Evolutionary conservation across 306 rosid species (phyloP).

Genomic region (Dalbergia oliveri): DNA sequence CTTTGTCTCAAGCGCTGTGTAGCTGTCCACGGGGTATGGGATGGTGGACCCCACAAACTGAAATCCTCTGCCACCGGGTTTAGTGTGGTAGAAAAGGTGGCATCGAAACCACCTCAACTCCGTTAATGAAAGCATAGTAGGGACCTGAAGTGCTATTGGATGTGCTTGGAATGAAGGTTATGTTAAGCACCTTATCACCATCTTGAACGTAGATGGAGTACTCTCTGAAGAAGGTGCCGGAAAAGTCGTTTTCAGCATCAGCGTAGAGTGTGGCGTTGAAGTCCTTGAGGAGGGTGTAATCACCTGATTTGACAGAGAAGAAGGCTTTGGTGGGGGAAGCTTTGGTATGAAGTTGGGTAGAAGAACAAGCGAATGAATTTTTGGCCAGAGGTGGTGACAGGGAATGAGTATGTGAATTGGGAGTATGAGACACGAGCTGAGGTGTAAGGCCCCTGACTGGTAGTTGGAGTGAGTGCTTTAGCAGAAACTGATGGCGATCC

Average conservation of each 20-base stretch:
- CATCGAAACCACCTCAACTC: slow-evolving; percentile 65
- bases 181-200: slow-evolving; percentile 12
- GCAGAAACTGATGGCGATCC: background rate
- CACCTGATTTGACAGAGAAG: slow-evolving; percentile 55
- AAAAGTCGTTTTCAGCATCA: background rate
- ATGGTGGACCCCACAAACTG: too few relatives aligned
- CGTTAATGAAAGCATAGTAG: slow-evolving; percentile 56
- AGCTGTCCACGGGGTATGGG: too few relatives aligned
- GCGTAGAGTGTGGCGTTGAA: slow-evolving; percentile 50
- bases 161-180: slow-evolving; percentile 50
- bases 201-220: slow-evolving; percentile 38
- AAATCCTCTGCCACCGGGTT: too few relatives aligned
- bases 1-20: too few relatives aligned
- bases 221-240: slow-evolving; percentile 13
- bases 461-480: background rate
- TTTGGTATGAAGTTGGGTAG: slow-evolving; percentile 2
- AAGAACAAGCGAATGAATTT: slow-evolving; percentile 60
- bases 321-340: slow-evolving; percentile 27
- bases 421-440: slow-evolving; percentile 29
- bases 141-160: background rate
- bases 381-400: slow-evolving; percentile 43
- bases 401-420: slow-evolving; percentile 50
- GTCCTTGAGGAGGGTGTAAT: slow-evolving; percentile 50
- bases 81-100: too few relatives aligned
- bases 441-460: background rate